Evolutionary conservation across 2,329 filamentous ascomycete species (phyloP), one percentile per base, ranked within the genome.

Genomic region (Pezicula carpinea): DNA sequence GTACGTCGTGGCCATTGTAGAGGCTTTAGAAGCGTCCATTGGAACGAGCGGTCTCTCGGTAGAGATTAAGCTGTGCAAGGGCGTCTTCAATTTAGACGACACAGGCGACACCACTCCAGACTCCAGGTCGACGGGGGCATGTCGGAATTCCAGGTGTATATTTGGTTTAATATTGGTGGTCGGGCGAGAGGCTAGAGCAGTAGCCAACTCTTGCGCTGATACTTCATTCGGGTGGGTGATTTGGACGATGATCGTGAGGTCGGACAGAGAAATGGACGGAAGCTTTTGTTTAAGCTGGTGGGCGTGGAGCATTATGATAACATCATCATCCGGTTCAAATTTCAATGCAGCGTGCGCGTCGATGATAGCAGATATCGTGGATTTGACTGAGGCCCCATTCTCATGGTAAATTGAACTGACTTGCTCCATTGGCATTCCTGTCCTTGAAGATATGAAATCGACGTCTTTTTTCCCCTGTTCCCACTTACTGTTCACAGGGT

Each of bases 321-420:
- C 65, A 15, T 71, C 69, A 39, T 75, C 64, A 5, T 70, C 65
- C 23, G 70, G 67, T 11, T 81, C 69, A 10, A 58, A 23, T 4
- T 54, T 49, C 10, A 59, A 46, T 3, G 50, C 50, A 23, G 48
- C 43, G 36, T 64, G 54, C n/a, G 55, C 59, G 18, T 60, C 46
- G 3, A 64, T 53, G 4, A 87, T 65, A 1, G 70, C 71, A 14
- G 68, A 61, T 22, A 87, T 78, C 0, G 82, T 82, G 4, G 66
- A 64, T 11, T 73, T 60, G 2, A 82, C 57, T 6, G 78, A 82
- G 2, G 75, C 77, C 13, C 76, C 73, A 47, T 78, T 76, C 34
- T 79, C 74, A 60, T 85, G 76, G 56, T 86, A 86, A 1, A 77
- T 58, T 0, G 81, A 82, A 2, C 71, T 67, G 3, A 84, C 71